phyloP scores from a whole-genome alignment of 2,329 filamentous ascomycete species.

The Botrytis paeoniae region DNA sequence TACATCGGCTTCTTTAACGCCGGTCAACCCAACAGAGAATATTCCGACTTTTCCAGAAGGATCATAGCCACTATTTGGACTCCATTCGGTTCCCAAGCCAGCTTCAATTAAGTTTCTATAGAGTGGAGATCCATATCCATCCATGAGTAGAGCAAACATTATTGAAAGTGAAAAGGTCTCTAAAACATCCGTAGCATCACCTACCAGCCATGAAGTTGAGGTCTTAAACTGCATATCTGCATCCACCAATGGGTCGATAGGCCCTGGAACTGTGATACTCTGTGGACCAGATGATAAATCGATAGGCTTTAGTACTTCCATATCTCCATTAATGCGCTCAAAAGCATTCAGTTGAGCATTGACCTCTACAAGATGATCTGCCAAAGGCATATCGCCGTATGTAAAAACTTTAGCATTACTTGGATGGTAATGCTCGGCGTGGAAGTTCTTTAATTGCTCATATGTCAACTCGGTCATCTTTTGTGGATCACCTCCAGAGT shows the following conservation, averaged over 20 bases:
- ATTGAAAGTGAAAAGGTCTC: conserved; percentile 87
- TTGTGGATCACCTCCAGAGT: conserved; percentile 93
- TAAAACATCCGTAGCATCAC: conserved; percentile 75
- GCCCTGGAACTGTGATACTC: conserved; percentile 71
- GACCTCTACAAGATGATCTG: conserved; percentile 76
- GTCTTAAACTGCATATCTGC: conserved; percentile 89
- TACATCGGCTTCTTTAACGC: conserved; percentile 79
- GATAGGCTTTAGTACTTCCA: conserved; percentile 73
- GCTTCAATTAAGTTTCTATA: conserved; percentile 87
- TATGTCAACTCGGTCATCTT: conserved; percentile 96
- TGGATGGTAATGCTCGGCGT: conserved; percentile 91
- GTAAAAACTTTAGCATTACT: conserved; percentile 96
- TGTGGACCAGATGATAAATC: conserved; percentile 64
- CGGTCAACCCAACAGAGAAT: conserved; percentile 87
- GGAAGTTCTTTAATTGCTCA: conserved; percentile 82
- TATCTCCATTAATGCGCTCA: conserved; percentile 64
- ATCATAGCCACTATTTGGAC: conserved; percentile 91
- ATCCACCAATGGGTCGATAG: conserved; percentile 81
- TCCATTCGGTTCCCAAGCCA: conserved; percentile 88
- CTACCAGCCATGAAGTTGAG: conserved; percentile 88
- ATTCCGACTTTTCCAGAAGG: conserved; percentile 72
- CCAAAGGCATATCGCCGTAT: conserved; percentile 87
- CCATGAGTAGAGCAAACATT: conserved; percentile 78
- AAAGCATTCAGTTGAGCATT: conserved; percentile 73
- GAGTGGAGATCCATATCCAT: conserved; percentile 91